These are phyloP conservation scores for Krasilnikovozyma curviuscula DNA, from an alignment of 768 basidiomycete species.

Conservation along the genomic window DNA sequence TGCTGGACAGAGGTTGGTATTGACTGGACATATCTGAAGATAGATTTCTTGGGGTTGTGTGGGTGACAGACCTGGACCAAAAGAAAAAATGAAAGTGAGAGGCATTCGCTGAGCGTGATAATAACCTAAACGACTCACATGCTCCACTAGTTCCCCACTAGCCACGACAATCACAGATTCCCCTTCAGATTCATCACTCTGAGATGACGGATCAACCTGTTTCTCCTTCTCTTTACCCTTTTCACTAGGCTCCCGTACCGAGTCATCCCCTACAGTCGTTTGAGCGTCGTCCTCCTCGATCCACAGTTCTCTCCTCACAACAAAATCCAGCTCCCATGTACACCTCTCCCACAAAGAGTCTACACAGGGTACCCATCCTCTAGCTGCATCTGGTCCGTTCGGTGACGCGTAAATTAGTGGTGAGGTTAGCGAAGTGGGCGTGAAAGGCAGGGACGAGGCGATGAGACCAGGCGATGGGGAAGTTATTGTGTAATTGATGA, in stretches of 20 bases:
- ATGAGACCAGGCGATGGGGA: no score
- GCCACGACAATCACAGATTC: constrained; percentile 71
- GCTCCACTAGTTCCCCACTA: constrained; percentile 86
- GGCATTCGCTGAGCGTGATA: neutral
- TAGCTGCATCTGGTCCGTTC: constrained; percentile 70
- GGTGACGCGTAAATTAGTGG: constrained; percentile 85
- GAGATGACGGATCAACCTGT: constrained; percentile 28
- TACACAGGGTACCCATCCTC: constrained; percentile 96
- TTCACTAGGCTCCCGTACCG: constrained; percentile 10
- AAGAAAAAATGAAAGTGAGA: constrained; percentile 3
- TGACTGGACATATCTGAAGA: constrained; percentile 76
- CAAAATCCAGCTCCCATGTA: constrained; percentile 95
- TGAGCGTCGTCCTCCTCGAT: no score
- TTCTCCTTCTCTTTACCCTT: constrained; percentile 27
- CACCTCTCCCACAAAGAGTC: constrained; percentile 90
- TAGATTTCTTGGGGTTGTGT: constrained; percentile 77
- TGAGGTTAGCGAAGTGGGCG: no score
- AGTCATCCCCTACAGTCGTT: constrained; percentile 35
- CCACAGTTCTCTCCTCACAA: no score
- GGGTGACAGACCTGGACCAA: constrained; percentile 64
- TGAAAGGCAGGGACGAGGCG: no score
- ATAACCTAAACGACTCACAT: constrained; percentile 33
- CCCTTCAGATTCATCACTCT: constrained; percentile 27
- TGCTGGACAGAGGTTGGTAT: constrained; percentile 86
- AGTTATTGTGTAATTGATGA: no score